These are phyloP conservation scores for Penicillium brevicompactum DNA, from an alignment of 2,329 filamentous ascomycete species.

Conservation along the genomic window DNA sequence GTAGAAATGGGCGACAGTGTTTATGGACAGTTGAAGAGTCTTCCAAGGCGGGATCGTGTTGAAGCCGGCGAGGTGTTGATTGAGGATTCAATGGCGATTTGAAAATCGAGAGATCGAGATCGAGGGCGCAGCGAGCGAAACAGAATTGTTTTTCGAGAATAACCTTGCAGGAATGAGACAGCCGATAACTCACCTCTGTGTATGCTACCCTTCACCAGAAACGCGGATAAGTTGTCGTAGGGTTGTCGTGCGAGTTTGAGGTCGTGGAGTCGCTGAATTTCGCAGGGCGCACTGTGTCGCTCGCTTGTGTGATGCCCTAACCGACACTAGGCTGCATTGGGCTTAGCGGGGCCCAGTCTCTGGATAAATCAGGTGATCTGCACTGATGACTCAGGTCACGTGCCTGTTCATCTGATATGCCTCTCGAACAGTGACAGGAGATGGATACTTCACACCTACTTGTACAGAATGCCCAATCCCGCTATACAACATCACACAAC, in stretches of 20 bases:
- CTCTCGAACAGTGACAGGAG: too few species aligned
- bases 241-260: conserved; percentile 43
- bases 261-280: conserved; percentile 47
- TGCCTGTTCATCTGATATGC: background rate
- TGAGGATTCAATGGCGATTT: background rate
- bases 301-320: conserved; percentile 49
- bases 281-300: conserved; percentile 42
- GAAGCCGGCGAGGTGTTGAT: conserved; percentile 9
- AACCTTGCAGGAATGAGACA: conserved; percentile 22
- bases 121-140: conserved; percentile 28
- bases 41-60: background rate
- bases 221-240: conserved; percentile 44
- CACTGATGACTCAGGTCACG: conserved; percentile 16
- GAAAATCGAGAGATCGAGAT: conserved; percentile 13
- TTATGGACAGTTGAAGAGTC: background rate
- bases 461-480: too few species aligned
- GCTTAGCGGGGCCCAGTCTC: conserved; percentile 20
- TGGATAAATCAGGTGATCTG: conserved; percentile 25
- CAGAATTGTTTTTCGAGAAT: conserved; percentile 23
- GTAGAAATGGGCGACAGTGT: conserved; percentile 9
- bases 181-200: conserved; percentile 45
- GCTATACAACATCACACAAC: too few species aligned
- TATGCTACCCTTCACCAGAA: conserved; percentile 49
- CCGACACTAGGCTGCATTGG: conserved; percentile 31
- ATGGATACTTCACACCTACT: background rate